Base-by-base conservation (phyloP, 228 moss, liverwort and hornwort genomes). In the Sphagnum magellanicum region DNA sequence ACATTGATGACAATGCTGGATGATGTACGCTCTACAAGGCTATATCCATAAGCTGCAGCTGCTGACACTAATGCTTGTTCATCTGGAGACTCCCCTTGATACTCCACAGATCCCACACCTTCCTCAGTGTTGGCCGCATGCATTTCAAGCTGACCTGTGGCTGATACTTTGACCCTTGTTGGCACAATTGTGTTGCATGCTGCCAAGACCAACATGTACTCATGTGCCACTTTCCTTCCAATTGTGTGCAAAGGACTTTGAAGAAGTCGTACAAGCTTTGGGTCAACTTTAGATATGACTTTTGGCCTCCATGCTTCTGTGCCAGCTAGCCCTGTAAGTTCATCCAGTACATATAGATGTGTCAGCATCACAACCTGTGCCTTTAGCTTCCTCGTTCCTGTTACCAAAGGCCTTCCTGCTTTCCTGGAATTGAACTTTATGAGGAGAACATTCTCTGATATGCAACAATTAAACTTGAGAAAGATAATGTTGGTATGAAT, bases 171-270 rank as follows among this genome's bases (percentile, higher is more conserved):
- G 10, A 84, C 83, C 70, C 73, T 77, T n/a, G 83, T 84, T 49
- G 85, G 85, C 12, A 85, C 85, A 65, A 85, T 71, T 5, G 85
- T 85, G 52, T 85, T 85, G 70, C 85, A 85, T 49, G 79, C 79
- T 48, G 85, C 81, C 67, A 85, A 65, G 52, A 77, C 79, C 16
- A 85, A 70, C 66, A 85, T 66, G 63, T 76, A 85, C 11, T 87
- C 81, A 48, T 81, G 83, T 51, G 81, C 75, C 14, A 63, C 70
- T 72, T 71, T 63, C 71, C 70, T 72, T 53, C 76, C 78, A 51
- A 75, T 71, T 16, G 75, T 68, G 67, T 76, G 53, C 51, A 50
- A 9, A 6, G 80, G 75, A 60, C 73, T 76, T 80, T 87, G 87
- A 60, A 87, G 60, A 47, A 74, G 67, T 59, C 74, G 68, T 52